A percentile compares a stretch with the other conserved stretches of the same genome.
Evolutionary conservation across 2,329 filamentous ascomycete genomes (phyloP).

Genomic region (Penicillium paneum): DNA sequence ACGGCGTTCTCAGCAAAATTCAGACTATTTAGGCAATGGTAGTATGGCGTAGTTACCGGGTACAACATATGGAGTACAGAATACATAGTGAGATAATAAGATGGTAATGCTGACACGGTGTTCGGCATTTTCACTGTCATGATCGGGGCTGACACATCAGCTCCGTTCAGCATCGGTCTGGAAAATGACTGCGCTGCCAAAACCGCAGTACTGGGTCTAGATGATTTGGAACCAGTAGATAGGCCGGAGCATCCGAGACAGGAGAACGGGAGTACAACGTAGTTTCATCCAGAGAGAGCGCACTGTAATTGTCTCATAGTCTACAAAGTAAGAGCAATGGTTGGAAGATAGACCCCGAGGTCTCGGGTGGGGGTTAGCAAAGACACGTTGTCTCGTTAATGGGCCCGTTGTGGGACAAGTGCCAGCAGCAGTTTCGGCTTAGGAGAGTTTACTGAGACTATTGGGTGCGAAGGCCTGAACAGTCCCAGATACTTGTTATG

Average conservation of each 20-base stretch:
- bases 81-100: neutral
- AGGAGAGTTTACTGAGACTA: neutral
- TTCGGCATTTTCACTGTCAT: neutral
- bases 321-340: neutral
- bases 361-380: slow-evolving; percentile 10
- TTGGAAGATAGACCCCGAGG: neutral
- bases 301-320: neutral
- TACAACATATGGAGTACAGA: neutral
- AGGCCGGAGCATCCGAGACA: neutral
- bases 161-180: neutral
- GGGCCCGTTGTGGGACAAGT: slow-evolving; percentile 15
- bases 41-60: neutral
- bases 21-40: neutral
- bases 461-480: slow-evolving; percentile 7
- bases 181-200: slow-evolving; percentile 7
- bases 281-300: neutral
- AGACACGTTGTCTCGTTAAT: slow-evolving; percentile 17
- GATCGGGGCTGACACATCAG: slow-evolving; percentile 5
- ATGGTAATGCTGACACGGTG: neutral
- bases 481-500: neutral
- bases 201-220: slow-evolving; percentile 14
- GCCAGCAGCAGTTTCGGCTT: neutral
- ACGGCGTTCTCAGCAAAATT: neutral
- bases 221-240: slow-evolving; percentile 9
- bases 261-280: neutral